A percentile compares a stretch with the other conserved stretches of the same genome.
Evolutionary conservation across 176 grass and related monocot genomes (phyloP).

Genomic region (Zoysia japonica): DNA sequence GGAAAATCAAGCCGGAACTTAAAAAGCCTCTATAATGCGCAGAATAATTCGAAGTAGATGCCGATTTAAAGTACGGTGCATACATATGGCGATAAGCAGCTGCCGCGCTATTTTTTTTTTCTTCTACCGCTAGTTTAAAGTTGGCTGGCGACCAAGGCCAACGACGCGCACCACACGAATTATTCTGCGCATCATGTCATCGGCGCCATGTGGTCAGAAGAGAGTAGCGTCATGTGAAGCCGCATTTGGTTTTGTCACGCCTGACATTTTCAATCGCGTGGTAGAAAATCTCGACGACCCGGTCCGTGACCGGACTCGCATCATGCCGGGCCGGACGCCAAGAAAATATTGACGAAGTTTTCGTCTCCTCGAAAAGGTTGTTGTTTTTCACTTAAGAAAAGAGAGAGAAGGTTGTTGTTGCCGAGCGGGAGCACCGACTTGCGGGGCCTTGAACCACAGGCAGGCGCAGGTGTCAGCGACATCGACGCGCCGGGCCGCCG

Average conservation of each 20-base stretch:
- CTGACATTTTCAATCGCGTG: constrained; percentile 22
- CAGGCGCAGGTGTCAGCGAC: constrained; percentile 19
- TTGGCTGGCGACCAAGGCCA: neutral
- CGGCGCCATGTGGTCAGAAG: constrained; percentile 5
- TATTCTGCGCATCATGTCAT: neutral
- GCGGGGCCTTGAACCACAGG: constrained; percentile 2
- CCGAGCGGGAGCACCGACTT: neutral
- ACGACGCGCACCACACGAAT: neutral
- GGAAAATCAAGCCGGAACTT: neutral
- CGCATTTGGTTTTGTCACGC: constrained; percentile 10
- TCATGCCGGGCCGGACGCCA: neutral
- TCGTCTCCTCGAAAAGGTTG: neutral
- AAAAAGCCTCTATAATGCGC: neutral
- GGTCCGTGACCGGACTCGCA: neutral
- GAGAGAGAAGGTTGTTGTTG: too few relatives aligned
- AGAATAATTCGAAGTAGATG: too few relatives aligned
- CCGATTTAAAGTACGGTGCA: neutral
- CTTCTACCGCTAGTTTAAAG: neutral
- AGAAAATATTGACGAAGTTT: neutral
- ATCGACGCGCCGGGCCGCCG: neutral
- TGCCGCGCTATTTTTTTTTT: neutral
- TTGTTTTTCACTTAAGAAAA: too few relatives aligned
- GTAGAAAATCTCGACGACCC: neutral
- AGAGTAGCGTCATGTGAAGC: neutral
- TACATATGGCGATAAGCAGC: neutral